Evolutionary conservation across 306 rosid genomes (phyloP), one percentile per base, ranked within the genome.

Genomic region (Comarum palustre): DNA sequence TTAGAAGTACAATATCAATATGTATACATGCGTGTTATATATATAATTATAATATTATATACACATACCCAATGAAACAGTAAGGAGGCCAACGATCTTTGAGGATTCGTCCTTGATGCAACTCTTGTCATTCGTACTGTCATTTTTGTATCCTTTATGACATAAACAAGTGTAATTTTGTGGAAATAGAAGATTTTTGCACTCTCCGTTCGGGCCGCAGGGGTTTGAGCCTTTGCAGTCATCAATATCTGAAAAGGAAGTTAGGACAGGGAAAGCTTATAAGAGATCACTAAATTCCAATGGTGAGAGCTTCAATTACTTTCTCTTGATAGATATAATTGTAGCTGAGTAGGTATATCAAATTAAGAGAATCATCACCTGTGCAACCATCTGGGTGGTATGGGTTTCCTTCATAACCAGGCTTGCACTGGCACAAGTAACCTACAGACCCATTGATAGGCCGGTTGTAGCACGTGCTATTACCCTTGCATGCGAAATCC

Each of bases 231-330:
- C 65, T 62, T 0, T 13, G 59, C 86, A 82, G 67, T 85, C 89
- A 58, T 85, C 5, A 47, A 57, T 16, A 50, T 85, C 86, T 85
- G 78, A 24, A 59, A 72, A 4, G 19, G 4, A 31, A 50, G 4
- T 9, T 32, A 5, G 11, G 1, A 13, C 29, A 4, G 2, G 16
- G 3, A 25, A 1, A 3, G 19, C n/a, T 16, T 43, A 3, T 43
- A 15, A 43, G 15, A 12, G 1, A 46, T 46, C 5, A 46, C 6
- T 46, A 14, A 46, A 46, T 46, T 46, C 19, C 19, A 13, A 46
- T 46, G 51, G 5, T 4, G 51, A 45, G 48, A 0, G n/a, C n/a
- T 45, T 41, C 2, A 41, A 0, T 41, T 41, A 8, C 8, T 41
- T 8, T 41, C 1, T 8, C 3, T 10, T 41, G 11, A 41, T 41